Evolutionary conservation across 192 early-diverging fungal genomes (phyloP).

Genomic region (Backusella australiensis): DNA sequence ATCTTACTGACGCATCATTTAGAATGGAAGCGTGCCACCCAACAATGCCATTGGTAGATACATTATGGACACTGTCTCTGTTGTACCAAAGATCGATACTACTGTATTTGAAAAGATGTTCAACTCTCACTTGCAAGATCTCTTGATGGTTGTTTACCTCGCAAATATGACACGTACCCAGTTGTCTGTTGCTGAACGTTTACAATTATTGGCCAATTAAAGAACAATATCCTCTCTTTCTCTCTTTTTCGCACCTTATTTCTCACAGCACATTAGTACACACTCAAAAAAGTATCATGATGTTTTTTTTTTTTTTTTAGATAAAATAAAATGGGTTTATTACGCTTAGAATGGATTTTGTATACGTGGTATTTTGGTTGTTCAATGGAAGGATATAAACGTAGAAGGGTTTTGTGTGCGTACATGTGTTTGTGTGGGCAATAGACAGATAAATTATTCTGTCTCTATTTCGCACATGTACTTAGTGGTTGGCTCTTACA

Average conservation of each 20-base stretch:
- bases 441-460: too few species aligned
- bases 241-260: not conserved
- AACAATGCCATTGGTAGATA: constrained; percentile 87
- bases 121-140: constrained; percentile 92
- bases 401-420: not conserved
- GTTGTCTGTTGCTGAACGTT: constrained; percentile 88
- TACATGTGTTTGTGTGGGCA: too few species aligned
- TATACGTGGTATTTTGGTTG: not conserved
- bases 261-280: not conserved
- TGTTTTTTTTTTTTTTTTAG: not conserved
- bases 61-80: constrained; percentile 89
- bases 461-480: not conserved
- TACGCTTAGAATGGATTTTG: not conserved
- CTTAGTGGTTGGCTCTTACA: not conserved
- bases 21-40: constrained; percentile 49
- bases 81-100: constrained; percentile 84
- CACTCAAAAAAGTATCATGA: not conserved
- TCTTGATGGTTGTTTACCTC: constrained; percentile 95
- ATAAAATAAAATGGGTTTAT: not conserved
- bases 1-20: not conserved
- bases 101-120: constrained; percentile 89
- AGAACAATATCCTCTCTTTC: not conserved
- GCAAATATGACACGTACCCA: constrained; percentile 95
- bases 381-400: too few species aligned
- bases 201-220: constrained; percentile 63